phyloP scores from a whole-genome alignment of 345 rosid species.

The Laguncularia racemosa region DNA sequence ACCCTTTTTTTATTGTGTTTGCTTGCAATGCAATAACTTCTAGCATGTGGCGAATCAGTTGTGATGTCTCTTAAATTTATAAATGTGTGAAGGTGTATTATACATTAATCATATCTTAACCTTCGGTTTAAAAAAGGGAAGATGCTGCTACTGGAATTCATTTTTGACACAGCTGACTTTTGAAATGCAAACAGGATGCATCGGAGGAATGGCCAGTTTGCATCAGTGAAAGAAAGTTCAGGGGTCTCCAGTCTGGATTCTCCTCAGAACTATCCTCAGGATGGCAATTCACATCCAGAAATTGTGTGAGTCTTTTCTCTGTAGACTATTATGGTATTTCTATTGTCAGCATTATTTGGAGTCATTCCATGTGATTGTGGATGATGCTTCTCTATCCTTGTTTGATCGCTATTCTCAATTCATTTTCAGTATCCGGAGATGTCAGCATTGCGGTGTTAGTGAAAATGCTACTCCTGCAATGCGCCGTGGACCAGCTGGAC shows the following conservation, averaged over 20 bases:
- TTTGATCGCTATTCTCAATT: constrained; percentile 6
- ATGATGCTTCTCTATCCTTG: background rate
- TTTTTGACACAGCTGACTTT: no score
- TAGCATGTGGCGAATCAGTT: no score
- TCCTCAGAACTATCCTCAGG: constrained; percentile 38
- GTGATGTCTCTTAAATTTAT: no score
- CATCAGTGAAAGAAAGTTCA: constrained; percentile 43
- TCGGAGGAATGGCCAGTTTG: constrained; percentile 74
- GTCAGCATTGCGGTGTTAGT: constrained; percentile 67
- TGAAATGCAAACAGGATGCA: constrained; percentile 44
- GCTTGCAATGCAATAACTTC: no score
- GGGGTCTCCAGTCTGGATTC: constrained; percentile 48
- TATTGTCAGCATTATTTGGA: constrained; percentile 7
- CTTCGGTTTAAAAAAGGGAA: no score
- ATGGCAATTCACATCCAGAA: constrained; percentile 35
- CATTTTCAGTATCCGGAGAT: constrained; percentile 33
- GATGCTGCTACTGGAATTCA: no score
- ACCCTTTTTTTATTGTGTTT: no score
- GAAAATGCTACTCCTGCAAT: constrained; percentile 70
- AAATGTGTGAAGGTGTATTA: no score
- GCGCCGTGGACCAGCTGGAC: constrained; percentile 89
- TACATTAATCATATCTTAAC: no score
- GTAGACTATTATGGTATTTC: background rate
- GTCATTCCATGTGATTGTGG: background rate
- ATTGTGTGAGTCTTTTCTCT: constrained; percentile 46